Percentiles rank a stretch among this genome's conserved stretches.
Evolutionary conservation across 169 alveolate genomes (phyloP).

Genomic region (Eimeria sp.): DNA sequence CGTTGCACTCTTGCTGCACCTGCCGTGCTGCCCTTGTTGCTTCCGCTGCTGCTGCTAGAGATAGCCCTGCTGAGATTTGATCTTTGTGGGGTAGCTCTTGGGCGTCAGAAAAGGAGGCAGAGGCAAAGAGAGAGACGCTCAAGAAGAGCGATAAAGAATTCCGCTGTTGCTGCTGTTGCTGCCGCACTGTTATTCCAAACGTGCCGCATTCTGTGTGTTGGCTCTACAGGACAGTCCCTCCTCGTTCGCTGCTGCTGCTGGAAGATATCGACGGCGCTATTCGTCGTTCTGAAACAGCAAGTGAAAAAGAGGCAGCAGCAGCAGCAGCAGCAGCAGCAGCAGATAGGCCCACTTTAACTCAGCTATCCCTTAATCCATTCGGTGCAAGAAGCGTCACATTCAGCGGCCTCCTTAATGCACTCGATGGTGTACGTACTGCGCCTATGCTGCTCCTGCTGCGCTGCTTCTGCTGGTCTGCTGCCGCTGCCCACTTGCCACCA

Average conservation of each 20-base stretch:
- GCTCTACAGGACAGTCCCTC: constrained; percentile 81
- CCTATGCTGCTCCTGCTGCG: neutral
- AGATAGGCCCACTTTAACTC: constrained; percentile 10
- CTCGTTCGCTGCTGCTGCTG: constrained; percentile 81
- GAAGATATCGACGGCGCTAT: constrained; percentile 85
- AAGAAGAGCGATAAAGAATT: no score
- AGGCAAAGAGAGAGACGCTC: no score
- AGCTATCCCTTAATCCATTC: constrained; percentile 31
- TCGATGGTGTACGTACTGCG: constrained; percentile 88
- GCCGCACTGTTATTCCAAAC: neutral
- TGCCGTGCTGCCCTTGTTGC: no score
- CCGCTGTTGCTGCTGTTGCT: constrained; percentile 34
- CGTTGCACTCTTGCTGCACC: no score
- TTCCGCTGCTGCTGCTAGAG: no score
- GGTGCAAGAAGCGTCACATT: constrained; percentile 89
- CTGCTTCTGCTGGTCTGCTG: neutral
- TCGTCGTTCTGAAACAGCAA: constrained; percentile 1
- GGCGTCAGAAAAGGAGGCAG: no score
- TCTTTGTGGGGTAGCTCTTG: no score
- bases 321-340: neutral
- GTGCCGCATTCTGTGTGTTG: neutral
- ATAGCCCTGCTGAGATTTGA: no score
- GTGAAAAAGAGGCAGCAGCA: neutral
- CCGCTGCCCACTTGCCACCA: no score
- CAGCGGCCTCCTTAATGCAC: constrained; percentile 93